Evolutionary conservation across 768 basidiomycete species (phyloP).

Genomic region (Trametes elegans): DNA sequence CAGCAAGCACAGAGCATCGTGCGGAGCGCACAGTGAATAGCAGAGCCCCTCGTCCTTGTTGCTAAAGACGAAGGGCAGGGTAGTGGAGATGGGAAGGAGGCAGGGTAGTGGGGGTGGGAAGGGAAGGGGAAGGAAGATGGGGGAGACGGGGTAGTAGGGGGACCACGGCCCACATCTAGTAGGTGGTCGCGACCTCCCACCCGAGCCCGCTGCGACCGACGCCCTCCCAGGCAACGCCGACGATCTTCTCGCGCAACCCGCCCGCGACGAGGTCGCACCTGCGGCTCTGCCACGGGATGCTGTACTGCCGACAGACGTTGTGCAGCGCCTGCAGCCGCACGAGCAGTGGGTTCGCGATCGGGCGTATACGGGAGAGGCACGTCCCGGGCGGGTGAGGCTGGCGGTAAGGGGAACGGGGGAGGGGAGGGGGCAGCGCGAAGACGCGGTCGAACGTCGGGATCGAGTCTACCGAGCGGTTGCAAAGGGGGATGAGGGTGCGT

Average conservation of each 20-base stretch:
- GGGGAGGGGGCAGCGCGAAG: slow-evolving; percentile 35
- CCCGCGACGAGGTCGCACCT: slow-evolving; percentile 54
- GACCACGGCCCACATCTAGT: not conserved
- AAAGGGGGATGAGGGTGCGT: slow-evolving; percentile 23
- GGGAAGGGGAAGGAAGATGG: not conserved
- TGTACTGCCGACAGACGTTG: slow-evolving; percentile 40
- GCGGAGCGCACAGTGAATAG: not conserved
- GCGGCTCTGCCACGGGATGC: slow-evolving; percentile 37
- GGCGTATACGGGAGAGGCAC: slow-evolving; percentile 48
- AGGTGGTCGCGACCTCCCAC: slow-evolving; percentile 32
- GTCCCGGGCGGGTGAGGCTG: slow-evolving; percentile 22
- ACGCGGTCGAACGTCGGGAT: slow-evolving; percentile 26
- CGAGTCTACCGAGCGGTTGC: slow-evolving; percentile 32
- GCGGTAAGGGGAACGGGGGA: slow-evolving; percentile 42
- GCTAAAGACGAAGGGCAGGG: too few species aligned
- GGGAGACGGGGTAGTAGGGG: not conserved
- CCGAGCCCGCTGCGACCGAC: slow-evolving; percentile 52
- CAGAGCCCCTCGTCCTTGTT: not conserved
- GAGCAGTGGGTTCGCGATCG: slow-evolving; percentile 58
- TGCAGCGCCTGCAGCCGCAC: slow-evolving; percentile 61
- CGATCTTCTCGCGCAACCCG: slow-evolving; percentile 45
- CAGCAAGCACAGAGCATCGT: not conserved
- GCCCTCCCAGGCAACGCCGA: slow-evolving; percentile 61
- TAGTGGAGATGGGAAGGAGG: too few species aligned
- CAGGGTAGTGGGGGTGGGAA: not conserved